Evolutionary conservation across 164 flowering plant species (phyloP), one percentile per base, ranked within the genome.

Genomic region (Kingdonia uniflora): DNA sequence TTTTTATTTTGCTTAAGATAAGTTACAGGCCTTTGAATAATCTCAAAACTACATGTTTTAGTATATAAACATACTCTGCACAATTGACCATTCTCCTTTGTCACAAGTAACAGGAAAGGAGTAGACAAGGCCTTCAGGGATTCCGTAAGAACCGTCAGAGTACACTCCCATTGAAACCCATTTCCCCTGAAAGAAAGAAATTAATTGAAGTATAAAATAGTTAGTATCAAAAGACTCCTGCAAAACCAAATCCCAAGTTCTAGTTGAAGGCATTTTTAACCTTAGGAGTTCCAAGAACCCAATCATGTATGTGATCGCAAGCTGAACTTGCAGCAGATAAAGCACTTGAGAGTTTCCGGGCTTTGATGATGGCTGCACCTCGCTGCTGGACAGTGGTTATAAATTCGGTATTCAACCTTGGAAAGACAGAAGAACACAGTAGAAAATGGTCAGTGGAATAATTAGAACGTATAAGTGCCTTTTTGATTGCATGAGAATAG

Each of bases 101-200:
- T 77, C 71, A 54, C 96, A 83, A 29, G 90, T 85, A 22, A 91
- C 92, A 0, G 97, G 97, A 54, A 91, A 91, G 14, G 97, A 91
- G 69, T 91, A 87, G 52, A 87, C 62, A 48, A 91, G 72, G 20
- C 90, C 95, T 19, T 79, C 57, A 43, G 65, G 84, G 19, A 87
- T 73, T 12, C 80, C 82, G 51, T 87, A 91, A 41, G 96, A 91
- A 0, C 97, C 97, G 73, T 87, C 95, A 50, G 96, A 83, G 64
- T 60, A 81, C 15, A 87, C 92, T 56, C 96, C 96, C 97, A 91
- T 87, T 11, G 96, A 91, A 13, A 83, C 89, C 91, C 89, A 87
- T 25, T 78, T 76, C 22, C 87, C 95, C 91, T 87, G 71, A 6
- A 54, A n/a, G 6, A 42, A 64, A 45, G 14, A 42, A n/a, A 19